Conservation (phyloP, 75 land plant species). For the Isoetes taiwanensis region DNA sequence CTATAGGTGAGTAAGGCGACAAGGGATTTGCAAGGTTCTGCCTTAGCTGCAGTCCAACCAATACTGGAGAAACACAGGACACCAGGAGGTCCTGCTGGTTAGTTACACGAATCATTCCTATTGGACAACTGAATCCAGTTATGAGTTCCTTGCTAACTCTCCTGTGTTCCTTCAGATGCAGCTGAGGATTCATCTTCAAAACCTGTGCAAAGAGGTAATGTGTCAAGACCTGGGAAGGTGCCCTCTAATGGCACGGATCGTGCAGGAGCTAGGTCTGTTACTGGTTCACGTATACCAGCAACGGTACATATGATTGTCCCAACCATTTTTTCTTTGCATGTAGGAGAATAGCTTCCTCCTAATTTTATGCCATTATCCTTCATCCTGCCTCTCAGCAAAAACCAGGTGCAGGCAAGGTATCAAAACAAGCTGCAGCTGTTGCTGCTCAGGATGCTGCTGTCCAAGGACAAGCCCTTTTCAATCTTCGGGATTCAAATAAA, state of each 20-base stretch:
- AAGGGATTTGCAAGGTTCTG: slow-evolving; percentile 67
- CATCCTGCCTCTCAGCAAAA: too few species aligned
- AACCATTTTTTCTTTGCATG: too few species aligned
- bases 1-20: slow-evolving; percentile 44
- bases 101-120: background rate
- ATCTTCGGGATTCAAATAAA: slow-evolving; percentile 86
- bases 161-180: background rate
- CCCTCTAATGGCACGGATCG: slow-evolving; percentile 9
- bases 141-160: background rate
- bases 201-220: background rate
- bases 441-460: slow-evolving; percentile 56
- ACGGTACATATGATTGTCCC: background rate
- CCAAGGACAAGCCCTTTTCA: slow-evolving; percentile 82
- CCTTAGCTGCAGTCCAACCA: slow-evolving; percentile 40
- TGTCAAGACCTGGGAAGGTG: background rate
- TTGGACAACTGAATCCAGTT: background rate
- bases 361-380: too few species aligned
- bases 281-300: background rate
- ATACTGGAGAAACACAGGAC: slow-evolving; percentile 53
- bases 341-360: too few species aligned
- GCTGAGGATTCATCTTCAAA: background rate
- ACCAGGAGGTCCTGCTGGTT: slow-evolving; percentile 21
- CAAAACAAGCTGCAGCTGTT: slow-evolving; percentile 48
- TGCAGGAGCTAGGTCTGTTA: slow-evolving; percentile 13
- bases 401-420: slow-evolving; percentile 26